Evolutionary conservation across 805 yeast genomes (phyloP), one percentile per base, ranked within the genome.

Genomic region (Yarrowia sp.): DNA sequence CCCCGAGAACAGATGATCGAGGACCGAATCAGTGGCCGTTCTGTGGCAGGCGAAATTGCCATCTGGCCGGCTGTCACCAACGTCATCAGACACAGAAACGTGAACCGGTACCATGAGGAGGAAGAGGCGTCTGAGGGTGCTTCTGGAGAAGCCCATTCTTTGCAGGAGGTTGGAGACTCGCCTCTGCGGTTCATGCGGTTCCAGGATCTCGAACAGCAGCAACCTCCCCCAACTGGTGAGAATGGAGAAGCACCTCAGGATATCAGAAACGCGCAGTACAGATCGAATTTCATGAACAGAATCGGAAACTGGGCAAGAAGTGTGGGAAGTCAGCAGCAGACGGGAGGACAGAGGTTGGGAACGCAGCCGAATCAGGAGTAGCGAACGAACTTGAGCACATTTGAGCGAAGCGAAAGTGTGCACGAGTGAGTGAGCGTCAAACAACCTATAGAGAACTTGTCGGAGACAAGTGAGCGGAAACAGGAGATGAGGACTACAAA

Each of bases 11-110:
- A 63, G 46, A 63, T 63, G 56, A 46, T 49, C 26, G 56, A 63
- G 32, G 67, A 63, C 48, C 46, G 67, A 0, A 63, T 63, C 16
- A 22, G 40, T 3, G 67, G 67, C 3, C 35, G 56, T 9, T 63
- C 56, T 5, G 56, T 63, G 19, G 67, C 67, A 3, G 67, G 67
- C 0, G 67, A 63, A 22, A 63, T 63, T 16, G 67, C 56, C n/a
- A 48, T 63, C 11, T 48, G 56, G 55, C 67, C 45, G 1, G 40
- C 67, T 0, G 46, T 63, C 4, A 4, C 56, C 3, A 63, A 63
- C 40, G 67, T 48, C 16, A 41, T 63, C 48, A 14, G 56, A 26
- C 22, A 48, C n/a, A 38, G 56, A 22, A 48, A 63, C 36, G 56
- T 63, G 26, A 63, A 59, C 35, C n/a, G 52, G 52, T 59, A 59